Conservation (phyloP, 768 basidiomycete species). For the Russula emetica region DNA sequence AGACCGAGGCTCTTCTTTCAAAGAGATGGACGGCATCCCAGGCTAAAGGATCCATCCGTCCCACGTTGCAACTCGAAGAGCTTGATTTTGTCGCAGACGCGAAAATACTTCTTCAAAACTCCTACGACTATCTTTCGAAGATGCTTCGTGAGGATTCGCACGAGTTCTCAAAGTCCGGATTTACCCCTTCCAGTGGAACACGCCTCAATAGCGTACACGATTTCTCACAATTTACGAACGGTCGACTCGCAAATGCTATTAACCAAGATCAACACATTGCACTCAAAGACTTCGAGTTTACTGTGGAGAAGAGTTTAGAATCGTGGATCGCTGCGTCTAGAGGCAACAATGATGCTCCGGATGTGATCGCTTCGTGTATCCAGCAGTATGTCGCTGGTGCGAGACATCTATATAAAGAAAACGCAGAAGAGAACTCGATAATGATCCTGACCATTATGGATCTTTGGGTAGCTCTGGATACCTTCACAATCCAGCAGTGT, state of each 20-base stretch:
- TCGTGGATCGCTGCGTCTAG: conserved; percentile 1
- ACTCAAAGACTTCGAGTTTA: conserved; percentile 15
- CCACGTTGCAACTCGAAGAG: neutral
- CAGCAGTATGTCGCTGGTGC: conserved; percentile 14
- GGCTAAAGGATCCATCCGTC: neutral
- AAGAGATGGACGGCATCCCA: conserved; percentile 15
- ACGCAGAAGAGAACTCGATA: conserved; percentile 31
- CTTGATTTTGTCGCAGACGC: conserved; percentile 10
- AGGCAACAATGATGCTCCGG: neutral
- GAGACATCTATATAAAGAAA: neutral
- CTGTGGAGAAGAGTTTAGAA: conserved; percentile 1
- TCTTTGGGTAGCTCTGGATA: conserved; percentile 49
- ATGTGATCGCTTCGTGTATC: conserved; percentile 14
- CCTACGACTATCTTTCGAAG: conserved; percentile 10
- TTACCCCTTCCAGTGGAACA: neutral
- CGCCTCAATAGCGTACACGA: neutral
- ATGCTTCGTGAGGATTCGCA: neutral
- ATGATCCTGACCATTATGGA: conserved; percentile 46
- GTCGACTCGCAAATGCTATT: neutral
- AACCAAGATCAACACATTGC: conserved; percentile 4
- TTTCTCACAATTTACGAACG: conserved; percentile 6
- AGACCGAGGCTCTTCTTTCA: conserved; percentile 1
- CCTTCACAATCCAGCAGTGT: conserved; percentile 32
- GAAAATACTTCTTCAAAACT: neutral
- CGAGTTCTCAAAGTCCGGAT: neutral